Evolutionary conservation across 768 basidiomycete species (phyloP).

Genomic region (Pleurotus cornucopiae): DNA sequence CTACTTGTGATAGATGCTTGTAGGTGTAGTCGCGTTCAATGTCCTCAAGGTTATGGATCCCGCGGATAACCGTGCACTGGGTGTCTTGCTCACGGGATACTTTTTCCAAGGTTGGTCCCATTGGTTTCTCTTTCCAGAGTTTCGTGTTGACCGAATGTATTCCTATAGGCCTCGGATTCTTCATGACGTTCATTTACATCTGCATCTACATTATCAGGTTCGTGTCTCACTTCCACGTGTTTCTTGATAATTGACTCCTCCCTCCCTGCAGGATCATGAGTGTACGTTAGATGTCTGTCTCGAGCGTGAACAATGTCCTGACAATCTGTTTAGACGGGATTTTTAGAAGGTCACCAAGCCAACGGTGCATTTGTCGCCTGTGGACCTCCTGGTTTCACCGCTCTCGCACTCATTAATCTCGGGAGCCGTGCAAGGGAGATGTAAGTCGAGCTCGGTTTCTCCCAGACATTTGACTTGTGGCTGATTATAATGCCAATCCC

Average conservation of each 20-base stretch:
- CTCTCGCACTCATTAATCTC: constrained; percentile 41
- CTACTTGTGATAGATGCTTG: constrained; percentile 32
- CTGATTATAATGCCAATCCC: background rate
- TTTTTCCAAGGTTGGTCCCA: constrained; percentile 38
- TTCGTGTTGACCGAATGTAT: background rate
- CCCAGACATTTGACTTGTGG: background rate
- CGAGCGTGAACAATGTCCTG: too few species aligned
- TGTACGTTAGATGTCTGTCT: constrained; percentile 17
- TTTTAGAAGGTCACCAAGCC: constrained; percentile 43
- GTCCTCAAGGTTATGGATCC: constrained; percentile 32
- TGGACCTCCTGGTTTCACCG: constrained; percentile 48
- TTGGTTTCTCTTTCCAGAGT: background rate
- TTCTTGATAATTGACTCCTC: background rate
- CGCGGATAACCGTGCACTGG: constrained; percentile 30
- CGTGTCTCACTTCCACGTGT: constrained; percentile 3
- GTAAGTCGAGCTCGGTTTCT: constrained; percentile 19
- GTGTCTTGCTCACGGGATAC: constrained; percentile 40
- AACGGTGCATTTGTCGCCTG: constrained; percentile 45
- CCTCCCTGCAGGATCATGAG: constrained; percentile 31
- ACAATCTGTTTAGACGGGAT: constrained; percentile 30
- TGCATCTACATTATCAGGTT: constrained; percentile 44
- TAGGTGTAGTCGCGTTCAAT: constrained; percentile 44
- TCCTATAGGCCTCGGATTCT: constrained; percentile 35
- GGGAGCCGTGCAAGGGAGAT: constrained; percentile 32
- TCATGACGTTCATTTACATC: constrained; percentile 47